Percentiles rank a stretch among this genome's conserved stretches.
phyloP scores from a whole-genome alignment of 1,284 basidiomycete species.

The Cryptococcus hybrid region DNA sequence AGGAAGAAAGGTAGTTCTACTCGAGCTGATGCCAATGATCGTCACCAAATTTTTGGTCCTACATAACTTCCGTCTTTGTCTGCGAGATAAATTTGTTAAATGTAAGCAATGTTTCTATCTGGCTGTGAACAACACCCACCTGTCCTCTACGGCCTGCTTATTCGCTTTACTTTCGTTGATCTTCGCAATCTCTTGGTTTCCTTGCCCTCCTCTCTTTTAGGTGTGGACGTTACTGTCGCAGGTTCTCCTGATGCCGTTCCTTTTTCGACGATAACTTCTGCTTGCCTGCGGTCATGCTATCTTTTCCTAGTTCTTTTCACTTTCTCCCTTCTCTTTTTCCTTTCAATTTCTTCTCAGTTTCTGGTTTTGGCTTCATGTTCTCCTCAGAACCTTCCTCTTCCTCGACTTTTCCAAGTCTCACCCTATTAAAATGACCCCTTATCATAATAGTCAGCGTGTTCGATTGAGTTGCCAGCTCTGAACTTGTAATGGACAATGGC shows the following conservation, averaged over 20 bases:
- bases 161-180: slow-evolving; percentile 3
- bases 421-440: slow-evolving; percentile 37
- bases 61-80: slow-evolving; percentile 34
- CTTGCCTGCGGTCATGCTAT: slow-evolving; percentile 13
- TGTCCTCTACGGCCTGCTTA: slow-evolving; percentile 18
- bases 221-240: slow-evolving; percentile 18
- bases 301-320: slow-evolving; percentile 13
- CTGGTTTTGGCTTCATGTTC: slow-evolving; percentile 14
- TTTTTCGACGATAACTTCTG: slow-evolving; percentile 19
- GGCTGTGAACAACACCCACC: slow-evolving; percentile 4
- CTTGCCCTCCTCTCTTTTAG: slow-evolving; percentile 19
- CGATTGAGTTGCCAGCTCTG: neutral
- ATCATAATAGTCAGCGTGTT: too few species aligned
- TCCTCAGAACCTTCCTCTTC: slow-evolving; percentile 14
- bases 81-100: neutral
- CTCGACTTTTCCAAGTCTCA: slow-evolving; percentile 11
- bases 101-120: neutral
- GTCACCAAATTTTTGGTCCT: slow-evolving; percentile 34
- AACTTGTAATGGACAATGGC: slow-evolving; percentile 3
- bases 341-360: slow-evolving; percentile 10
- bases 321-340: slow-evolving; percentile 17
- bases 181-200: slow-evolving; percentile 21
- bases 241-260: slow-evolving; percentile 17
- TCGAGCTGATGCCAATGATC: slow-evolving; percentile 37
- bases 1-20: slow-evolving; percentile 16